Percentiles rank a stretch among this genome's conserved stretches.
These are phyloP conservation scores for Melaleuca quinquenervia DNA, from an alignment of 345 rosid species.

Conservation along the genomic window DNA sequence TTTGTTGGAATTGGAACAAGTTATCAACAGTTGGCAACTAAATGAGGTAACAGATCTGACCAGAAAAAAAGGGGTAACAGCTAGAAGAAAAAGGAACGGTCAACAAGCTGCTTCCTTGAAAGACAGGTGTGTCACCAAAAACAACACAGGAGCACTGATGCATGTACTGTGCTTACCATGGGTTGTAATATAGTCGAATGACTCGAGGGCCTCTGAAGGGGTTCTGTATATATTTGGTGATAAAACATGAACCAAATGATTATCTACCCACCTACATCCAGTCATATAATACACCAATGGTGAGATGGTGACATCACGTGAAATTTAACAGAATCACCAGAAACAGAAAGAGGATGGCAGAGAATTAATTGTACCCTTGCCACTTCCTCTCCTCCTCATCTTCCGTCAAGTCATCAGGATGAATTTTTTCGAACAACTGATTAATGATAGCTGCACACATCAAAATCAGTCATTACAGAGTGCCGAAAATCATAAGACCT, in stretches of 20 bases:
- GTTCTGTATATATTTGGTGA: slow-evolving; percentile 87
- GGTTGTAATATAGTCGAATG: slow-evolving; percentile 80
- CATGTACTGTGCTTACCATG: slow-evolving; percentile 41
- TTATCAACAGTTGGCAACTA: neutral
- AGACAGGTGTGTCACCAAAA: neutral
- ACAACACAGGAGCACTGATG: neutral
- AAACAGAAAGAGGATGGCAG: neutral
- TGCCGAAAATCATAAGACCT: neutral
- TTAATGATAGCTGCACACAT: slow-evolving; percentile 54
- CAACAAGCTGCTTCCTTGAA: neutral
- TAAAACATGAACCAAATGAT: slow-evolving; percentile 82
- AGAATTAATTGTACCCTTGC: slow-evolving; percentile 40
- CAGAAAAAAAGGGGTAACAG: neutral
- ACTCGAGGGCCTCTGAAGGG: slow-evolving; percentile 76
- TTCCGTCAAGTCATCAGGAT: slow-evolving; percentile 29
- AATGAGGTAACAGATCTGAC: neutral
- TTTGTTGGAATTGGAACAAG: neutral
- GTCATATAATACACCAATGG: neutral
- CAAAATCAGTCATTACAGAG: neutral
- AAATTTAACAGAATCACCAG: neutral
- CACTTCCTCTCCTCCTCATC: slow-evolving; percentile 74
- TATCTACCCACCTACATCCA: slow-evolving; percentile 79
- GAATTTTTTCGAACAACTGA: slow-evolving; percentile 46
- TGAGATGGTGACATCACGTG: neutral
- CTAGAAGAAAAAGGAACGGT: neutral